Base-by-base conservation (phyloP, 345 rosid genomes). In the Pelargonium nanum region DNA sequence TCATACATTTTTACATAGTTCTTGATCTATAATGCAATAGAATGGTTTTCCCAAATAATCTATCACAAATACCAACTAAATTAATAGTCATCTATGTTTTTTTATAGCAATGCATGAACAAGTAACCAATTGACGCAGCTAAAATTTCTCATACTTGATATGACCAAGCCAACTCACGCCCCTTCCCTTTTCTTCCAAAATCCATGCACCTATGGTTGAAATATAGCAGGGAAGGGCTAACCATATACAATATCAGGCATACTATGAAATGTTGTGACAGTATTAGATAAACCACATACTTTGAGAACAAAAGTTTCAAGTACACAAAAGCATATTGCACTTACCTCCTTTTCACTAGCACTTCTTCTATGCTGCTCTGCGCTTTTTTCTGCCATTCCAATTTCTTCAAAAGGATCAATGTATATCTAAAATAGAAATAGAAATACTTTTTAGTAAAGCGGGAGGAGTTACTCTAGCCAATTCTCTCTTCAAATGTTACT, bases 361-460 rank as follows among this genome's bases (percentile, higher is more conserved):
- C 99, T 93, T 77, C 91, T 81, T 76, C 99, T 80, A 65, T 87
- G 97, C 72, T 67, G 73, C 60, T 93, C 92, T 40, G 90, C 95
- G 77, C 77, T 85, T 65, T 60, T 77, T 71, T 83, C 92, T 19
- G 86, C 76, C 66, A 70, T 70, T 58, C 88, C 91, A 59, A 89
- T 78, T 56, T 89, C 96, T 77, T 89, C 99, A 78, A 92, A 87
- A 55, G 95, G 94, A 74, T 93, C 97, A 59, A 81, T 61, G 71
- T 80, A 81, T 74, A 81, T 68, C 97, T 89, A 68, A 63, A 45
- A 54, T 9, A 55, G 16, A 30, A 53, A 0, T 44, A 57, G 17
- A 58, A 45, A 13, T n/a, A 70, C 44, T 56, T 40, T 40, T 40
- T 40, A 40, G 48, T 17, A 40, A 40, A 40, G 17, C 48, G 15